Percentiles rank a stretch among this genome's conserved stretches.
These are phyloP conservation scores for Daphne laureola DNA, from an alignment of 441 rosid species.

Conservation along the genomic window DNA sequence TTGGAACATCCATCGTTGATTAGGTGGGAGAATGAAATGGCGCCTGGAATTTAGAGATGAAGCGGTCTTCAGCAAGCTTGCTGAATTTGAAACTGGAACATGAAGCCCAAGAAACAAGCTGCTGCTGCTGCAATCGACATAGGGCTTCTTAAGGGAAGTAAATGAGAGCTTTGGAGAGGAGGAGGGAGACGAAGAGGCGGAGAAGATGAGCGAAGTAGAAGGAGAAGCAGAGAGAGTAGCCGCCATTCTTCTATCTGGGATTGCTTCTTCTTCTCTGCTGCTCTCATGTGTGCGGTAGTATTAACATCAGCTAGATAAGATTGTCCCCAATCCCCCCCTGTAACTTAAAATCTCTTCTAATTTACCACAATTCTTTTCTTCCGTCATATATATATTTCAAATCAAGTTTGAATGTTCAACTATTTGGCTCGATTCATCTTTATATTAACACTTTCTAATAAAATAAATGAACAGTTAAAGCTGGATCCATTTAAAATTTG, in stretches of 20 bases:
- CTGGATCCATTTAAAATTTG: too few relatives aligned
- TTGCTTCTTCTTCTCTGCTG: constrained; percentile 10
- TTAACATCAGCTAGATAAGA: constrained; percentile 22
- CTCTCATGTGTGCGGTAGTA: background rate
- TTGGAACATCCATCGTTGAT: constrained; percentile 89
- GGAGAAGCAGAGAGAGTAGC: constrained; percentile 35
- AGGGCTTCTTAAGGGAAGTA: constrained; percentile 8
- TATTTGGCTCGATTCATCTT: too few relatives aligned
- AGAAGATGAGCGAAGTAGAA: constrained; percentile 27
- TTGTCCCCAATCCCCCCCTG: background rate
- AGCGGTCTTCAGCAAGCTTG: constrained; percentile 14
- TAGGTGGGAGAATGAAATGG: constrained; percentile 46
- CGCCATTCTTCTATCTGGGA: constrained; percentile 24
- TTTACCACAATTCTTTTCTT: too few relatives aligned
- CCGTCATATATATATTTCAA: too few relatives aligned
- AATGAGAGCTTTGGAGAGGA: constrained; percentile 15
- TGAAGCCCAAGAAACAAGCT: constrained; percentile 38
- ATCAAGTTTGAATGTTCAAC: too few relatives aligned
- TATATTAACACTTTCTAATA: too few relatives aligned
- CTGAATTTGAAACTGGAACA: constrained; percentile 27
- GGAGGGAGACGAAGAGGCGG: constrained; percentile 21
- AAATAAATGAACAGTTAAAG: too few relatives aligned
- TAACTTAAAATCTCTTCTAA: too few relatives aligned
- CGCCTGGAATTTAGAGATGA: constrained; percentile 19
- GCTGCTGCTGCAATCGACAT: constrained; percentile 7